Evolutionary conservation across 129 eudicot genomes (phyloP).

Genomic region (Flaveria trinervia): DNA sequence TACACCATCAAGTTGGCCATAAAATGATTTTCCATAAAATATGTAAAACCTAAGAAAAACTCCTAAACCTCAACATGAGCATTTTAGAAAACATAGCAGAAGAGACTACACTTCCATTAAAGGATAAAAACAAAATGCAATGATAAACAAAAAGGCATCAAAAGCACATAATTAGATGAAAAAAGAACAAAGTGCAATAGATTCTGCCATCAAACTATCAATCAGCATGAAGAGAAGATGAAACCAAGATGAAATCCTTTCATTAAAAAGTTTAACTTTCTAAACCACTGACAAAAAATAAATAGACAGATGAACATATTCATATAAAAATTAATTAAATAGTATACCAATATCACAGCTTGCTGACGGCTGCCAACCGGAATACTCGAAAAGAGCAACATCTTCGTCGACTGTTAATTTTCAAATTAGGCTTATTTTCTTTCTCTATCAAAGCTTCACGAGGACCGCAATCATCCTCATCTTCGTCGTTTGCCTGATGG

Average conservation of each 20-base stretch:
- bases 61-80: background rate
- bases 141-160: background rate
- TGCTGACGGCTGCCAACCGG: slow-evolving; percentile 79
- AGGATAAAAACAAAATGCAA: background rate
- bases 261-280: background rate
- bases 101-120: background rate
- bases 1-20: background rate
- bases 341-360: slow-evolving; percentile 62
- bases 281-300: background rate
- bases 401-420: slow-evolving; percentile 45
- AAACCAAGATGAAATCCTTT: background rate
- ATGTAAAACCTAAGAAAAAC: background rate
- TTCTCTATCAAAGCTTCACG: slow-evolving; percentile 69
- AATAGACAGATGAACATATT: background rate
- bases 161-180: background rate
- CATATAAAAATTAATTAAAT: background rate
- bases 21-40: background rate
- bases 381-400: slow-evolving; percentile 57
- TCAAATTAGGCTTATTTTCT: slow-evolving; percentile 39
- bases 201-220: background rate
- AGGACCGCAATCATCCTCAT: slow-evolving; percentile 76
- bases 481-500: slow-evolving; percentile 87
- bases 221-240: background rate
- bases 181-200: background rate
- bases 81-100: background rate